These are phyloP conservation scores for Pharnaceum exiguum DNA, from an alignment of 148 eudicot species.

Conservation along the genomic window DNA sequence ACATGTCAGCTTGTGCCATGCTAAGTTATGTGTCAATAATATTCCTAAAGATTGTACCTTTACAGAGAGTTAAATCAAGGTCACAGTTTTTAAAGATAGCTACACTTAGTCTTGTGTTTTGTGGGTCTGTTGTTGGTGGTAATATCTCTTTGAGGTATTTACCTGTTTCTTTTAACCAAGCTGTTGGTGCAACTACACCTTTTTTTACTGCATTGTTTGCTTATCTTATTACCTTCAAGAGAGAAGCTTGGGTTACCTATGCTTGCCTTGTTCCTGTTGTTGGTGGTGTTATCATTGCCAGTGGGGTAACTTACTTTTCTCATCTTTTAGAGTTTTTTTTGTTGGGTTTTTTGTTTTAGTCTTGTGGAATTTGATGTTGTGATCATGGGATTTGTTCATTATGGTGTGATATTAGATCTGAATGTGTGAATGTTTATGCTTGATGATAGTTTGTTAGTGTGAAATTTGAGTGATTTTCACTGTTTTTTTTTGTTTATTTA, in stretches of 20 bases:
- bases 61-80: slow-evolving; percentile 70
- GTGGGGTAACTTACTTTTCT: slow-evolving; percentile 53
- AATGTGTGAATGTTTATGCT: not conserved
- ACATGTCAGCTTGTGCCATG: slow-evolving; percentile 82
- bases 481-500: not conserved
- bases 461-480: not conserved
- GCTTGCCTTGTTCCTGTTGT: slow-evolving; percentile 84
- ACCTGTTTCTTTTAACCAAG: slow-evolving; percentile 93
- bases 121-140: slow-evolving; percentile 95
- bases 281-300: slow-evolving; percentile 93
- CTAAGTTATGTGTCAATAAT: slow-evolving; percentile 81
- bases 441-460: not conserved
- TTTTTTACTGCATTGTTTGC: slow-evolving; percentile 94
- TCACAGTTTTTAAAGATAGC: slow-evolving; percentile 60
- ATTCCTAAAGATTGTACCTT: slow-evolving; percentile 53
- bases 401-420: not conserved
- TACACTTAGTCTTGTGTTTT: slow-evolving; percentile 71
- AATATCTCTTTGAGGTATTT: slow-evolving; percentile 67
- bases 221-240: slow-evolving; percentile 69
- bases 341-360: not conserved
- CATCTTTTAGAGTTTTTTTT: not conserved
- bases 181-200: slow-evolving; percentile 98
- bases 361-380: not conserved
- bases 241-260: slow-evolving; percentile 85
- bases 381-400: not conserved